These are phyloP conservation scores for Lanmaoa rubissima DNA, from an alignment of 768 basidiomycete genomes.

Conservation along the genomic window DNA sequence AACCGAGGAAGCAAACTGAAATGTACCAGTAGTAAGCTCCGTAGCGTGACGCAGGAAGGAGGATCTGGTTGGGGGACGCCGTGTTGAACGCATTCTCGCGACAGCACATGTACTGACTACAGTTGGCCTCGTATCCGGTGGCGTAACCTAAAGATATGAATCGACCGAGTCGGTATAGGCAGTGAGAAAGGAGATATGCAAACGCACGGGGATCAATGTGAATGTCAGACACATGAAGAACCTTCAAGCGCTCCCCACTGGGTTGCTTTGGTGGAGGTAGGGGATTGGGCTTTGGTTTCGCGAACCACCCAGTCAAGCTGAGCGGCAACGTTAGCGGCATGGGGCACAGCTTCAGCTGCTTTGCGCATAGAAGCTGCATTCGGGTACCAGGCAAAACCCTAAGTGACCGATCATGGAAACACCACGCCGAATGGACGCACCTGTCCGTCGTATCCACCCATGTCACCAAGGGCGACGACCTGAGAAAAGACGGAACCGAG, in stretches of 20 bases:
- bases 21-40: slow-evolving; percentile 39
- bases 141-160: slow-evolving; percentile 48
- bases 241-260: slow-evolving; percentile 45
- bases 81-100: slow-evolving; percentile 48
- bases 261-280: slow-evolving; percentile 41
- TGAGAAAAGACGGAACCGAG: slow-evolving; percentile 46
- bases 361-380: slow-evolving; percentile 35
- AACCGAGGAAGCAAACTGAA: neutral
- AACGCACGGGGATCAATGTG: slow-evolving; percentile 50
- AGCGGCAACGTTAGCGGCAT: slow-evolving; percentile 41
- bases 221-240: slow-evolving; percentile 49
- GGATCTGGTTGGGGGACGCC: slow-evolving; percentile 43
- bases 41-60: slow-evolving; percentile 61
- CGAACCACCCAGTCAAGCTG: slow-evolving; percentile 48
- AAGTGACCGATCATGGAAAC: neutral
- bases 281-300: slow-evolving; percentile 49
- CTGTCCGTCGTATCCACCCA: slow-evolving; percentile 51
- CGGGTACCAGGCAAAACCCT: neutral
- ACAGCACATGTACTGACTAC: slow-evolving; percentile 63
- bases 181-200: neutral
- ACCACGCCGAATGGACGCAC: slow-evolving; percentile 18
- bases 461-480: slow-evolving; percentile 45
- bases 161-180: neutral
- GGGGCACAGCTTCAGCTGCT: slow-evolving; percentile 36
- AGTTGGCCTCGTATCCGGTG: slow-evolving; percentile 70